Percentiles rank a stretch among this genome's conserved stretches.
Conservation (phyloP, 257 asterid species). For the Nicotiana attenuata region DNA sequence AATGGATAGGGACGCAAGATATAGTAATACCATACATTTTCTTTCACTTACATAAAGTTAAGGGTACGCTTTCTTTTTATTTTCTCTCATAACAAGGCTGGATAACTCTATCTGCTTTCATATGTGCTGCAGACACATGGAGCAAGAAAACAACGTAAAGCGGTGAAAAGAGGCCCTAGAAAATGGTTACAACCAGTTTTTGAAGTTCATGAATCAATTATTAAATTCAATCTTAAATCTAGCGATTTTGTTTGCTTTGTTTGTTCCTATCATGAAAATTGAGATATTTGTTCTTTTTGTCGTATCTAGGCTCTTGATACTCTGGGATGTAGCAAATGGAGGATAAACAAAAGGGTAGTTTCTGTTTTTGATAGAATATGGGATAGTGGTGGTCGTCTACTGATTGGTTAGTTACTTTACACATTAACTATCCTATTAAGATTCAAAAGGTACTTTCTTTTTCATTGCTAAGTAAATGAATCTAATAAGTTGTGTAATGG, state of each 20-base stretch:
- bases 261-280: slow-evolving; percentile 4
- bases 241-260: neutral
- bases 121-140: slow-evolving; percentile 96
- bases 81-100: slow-evolving; percentile 83
- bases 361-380: slow-evolving; percentile 72
- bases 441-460: neutral
- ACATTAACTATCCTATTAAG: no score
- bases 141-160: slow-evolving; percentile 72
- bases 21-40: slow-evolving; percentile 4
- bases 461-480: neutral
- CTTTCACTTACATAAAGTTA: no score
- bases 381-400: slow-evolving; percentile 90
- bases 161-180: slow-evolving; percentile 57
- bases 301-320: slow-evolving; percentile 77
- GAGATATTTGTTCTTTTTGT: neutral
- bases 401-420: slow-evolving; percentile 55
- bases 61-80: neutral
- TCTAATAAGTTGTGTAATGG: neutral
- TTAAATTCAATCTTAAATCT: slow-evolving; percentile 8
- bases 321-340: slow-evolving; percentile 91
- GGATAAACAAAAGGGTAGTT: slow-evolving; percentile 83
- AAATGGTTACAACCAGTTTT: slow-evolving; percentile 60
- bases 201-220: slow-evolving; percentile 51
- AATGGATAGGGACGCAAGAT: slow-evolving; percentile 60
- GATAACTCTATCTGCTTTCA: slow-evolving; percentile 73